Evolutionary conservation across 2,329 filamentous ascomycete genomes (phyloP), one percentile per base, ranked within the genome.

Genomic region (Paraconiothyrium sp.): DNA sequence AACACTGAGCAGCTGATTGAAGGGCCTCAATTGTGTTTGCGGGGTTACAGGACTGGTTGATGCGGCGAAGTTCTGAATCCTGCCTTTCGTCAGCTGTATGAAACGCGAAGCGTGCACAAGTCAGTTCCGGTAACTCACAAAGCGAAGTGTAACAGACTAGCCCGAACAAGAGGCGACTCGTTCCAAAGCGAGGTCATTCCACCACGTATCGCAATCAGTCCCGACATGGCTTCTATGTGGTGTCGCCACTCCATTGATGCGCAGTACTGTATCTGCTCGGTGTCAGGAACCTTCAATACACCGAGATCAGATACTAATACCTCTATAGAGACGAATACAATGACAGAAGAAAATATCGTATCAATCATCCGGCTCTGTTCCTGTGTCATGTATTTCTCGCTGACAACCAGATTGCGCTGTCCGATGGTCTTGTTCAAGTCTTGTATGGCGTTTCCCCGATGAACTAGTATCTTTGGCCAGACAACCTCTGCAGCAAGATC

Each of bases 211-310:
- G 49, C 16, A 24, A 51, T 51, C 30, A 51, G 8, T 9, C 35
- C 49, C 22, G 49, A 24, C 49, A 51, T 51, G 4, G 49, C 49
- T n/a, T 51, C 49, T 37, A 51, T 51, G 22, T 51, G 49, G 20
- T 51, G 35, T 24, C 49, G 49, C 49, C 49, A 51, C 6, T 51
- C 49, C 49, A 51, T 51, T 4, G 49, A 51, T 22, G 49, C 49
- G 35, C 49, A 51, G 35, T 51, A 51, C 16, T 51, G 49, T 51
- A 51, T 51, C 30, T 51, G 35, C 10, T 5, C 16, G 16, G 27
- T 14, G 16, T 51, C 22, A 51, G 49, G 14, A 24, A 51, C 8
- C 9, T 51, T 14, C 10, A 16, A 35, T 7, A 22, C 49, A 51
- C 32, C 14, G 3, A 39, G 49, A 13, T 9, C n/a, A 35, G n/a